These are phyloP conservation scores for Quercus phellos DNA, from an alignment of 331 rosid species.

Conservation along the genomic window DNA sequence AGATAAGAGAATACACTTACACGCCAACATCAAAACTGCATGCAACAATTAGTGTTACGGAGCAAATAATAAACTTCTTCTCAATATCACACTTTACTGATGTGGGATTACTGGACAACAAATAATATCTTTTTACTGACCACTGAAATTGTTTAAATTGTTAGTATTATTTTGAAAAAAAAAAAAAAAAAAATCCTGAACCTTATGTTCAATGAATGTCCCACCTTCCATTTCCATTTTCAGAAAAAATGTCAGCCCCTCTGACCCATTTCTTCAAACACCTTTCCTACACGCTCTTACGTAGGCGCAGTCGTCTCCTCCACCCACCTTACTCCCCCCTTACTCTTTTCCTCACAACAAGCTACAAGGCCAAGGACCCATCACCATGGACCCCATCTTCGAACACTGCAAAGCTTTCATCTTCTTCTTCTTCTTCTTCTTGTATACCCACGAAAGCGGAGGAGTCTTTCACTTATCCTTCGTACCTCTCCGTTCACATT, in stretches of 20 bases:
- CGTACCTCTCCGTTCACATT: constrained; percentile 60
- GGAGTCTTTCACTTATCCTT: constrained; percentile 26
- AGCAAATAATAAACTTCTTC: too few relatives aligned
- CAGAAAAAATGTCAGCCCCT: constrained; percentile 30
- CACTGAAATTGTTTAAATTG: too few relatives aligned
- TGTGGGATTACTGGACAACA: too few relatives aligned
- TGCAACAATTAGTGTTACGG: too few relatives aligned
- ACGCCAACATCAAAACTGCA: too few relatives aligned
- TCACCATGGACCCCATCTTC: constrained; percentile 9
- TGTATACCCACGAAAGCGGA: constrained; percentile 10
- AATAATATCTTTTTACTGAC: too few relatives aligned
- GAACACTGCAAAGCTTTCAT: constrained; percentile 23
- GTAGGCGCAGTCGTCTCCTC: constrained; percentile 23
- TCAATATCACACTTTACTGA: too few relatives aligned
- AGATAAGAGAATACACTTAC: too few relatives aligned
- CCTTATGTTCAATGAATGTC: not conserved
- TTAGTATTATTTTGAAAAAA: too few relatives aligned
- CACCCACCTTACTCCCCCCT: constrained; percentile 17
- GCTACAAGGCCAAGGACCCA: constrained; percentile 17
- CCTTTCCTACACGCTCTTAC: constrained; percentile 27
- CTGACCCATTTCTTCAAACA: constrained; percentile 40
- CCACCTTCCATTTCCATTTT: too few relatives aligned
- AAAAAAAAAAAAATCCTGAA: too few relatives aligned
- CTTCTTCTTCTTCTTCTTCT: constrained; percentile 33
- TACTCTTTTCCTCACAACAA: constrained; percentile 17